Evolutionary conservation across 148 eudicot genomes (phyloP).

Genomic region (Rhododendron ovatum): DNA sequence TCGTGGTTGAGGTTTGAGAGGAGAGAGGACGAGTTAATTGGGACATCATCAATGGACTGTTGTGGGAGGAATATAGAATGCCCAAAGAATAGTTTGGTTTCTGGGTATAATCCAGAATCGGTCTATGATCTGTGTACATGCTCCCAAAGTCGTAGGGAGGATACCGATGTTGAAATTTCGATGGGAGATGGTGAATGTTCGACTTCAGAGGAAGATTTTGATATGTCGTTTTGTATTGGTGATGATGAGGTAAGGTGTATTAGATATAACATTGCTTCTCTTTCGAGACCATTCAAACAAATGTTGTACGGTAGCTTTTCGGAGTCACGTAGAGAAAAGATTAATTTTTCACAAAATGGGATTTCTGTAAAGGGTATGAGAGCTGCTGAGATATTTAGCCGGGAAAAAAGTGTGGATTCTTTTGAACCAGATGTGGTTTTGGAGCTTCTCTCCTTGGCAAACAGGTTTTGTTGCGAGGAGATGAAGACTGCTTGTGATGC

Average conservation of each 20-base stretch:
- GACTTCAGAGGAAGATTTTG: conserved; percentile 39
- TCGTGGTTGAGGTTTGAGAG: conserved; percentile 63
- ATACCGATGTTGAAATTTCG: background rate
- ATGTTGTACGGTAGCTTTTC: conserved; percentile 64
- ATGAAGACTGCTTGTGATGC: conserved; percentile 72
- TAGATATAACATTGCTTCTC: conserved; percentile 49
- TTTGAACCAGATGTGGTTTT: conserved; percentile 51
- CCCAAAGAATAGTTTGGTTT: conserved; percentile 40
- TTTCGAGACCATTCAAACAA: conserved; percentile 69
- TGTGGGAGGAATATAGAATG: conserved; percentile 52
- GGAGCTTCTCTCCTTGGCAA: conserved; percentile 68
- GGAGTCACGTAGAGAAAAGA: conserved; percentile 61
- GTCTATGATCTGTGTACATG: conserved; percentile 44
- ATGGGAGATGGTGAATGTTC: conserved; percentile 41
- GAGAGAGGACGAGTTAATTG: conserved; percentile 55
- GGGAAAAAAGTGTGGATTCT: conserved; percentile 48
- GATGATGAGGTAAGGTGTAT: conserved; percentile 68
- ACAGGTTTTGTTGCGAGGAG: conserved; percentile 77
- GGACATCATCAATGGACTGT: conserved; percentile 48
- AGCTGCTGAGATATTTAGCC: conserved; percentile 75
- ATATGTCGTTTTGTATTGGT: conserved; percentile 45
- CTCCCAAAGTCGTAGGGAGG: conserved; percentile 9
- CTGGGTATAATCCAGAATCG: conserved; percentile 55
- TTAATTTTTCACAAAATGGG: conserved; percentile 59
- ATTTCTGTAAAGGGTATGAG: conserved; percentile 53